phyloP scores from a whole-genome alignment of 2,329 filamentous ascomycete genomes.

The Cercospora canescens region DNA sequence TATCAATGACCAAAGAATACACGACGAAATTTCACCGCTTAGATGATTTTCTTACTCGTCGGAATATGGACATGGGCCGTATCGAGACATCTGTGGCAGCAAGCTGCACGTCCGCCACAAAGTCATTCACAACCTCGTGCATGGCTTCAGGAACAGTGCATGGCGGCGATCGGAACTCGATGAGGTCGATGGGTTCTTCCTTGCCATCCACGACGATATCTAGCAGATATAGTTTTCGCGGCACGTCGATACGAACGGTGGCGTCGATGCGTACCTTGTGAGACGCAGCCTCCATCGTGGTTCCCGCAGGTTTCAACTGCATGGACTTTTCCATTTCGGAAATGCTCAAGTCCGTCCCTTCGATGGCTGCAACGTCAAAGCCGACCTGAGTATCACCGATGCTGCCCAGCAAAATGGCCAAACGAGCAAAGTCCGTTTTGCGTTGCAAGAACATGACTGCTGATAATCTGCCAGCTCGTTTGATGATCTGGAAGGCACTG shows the following conservation, averaged over 20 bases:
- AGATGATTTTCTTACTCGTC: background rate
- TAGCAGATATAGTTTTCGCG: conserved; percentile 1
- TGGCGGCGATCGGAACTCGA: background rate
- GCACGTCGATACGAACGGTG: conserved; percentile 1
- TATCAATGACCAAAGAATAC: background rate
- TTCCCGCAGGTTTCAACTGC: conserved; percentile 1
- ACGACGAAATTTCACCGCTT: background rate
- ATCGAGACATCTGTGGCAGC: background rate
- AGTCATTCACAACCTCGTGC: background rate
- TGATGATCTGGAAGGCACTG: conserved; percentile 16
- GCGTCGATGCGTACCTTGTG: conserved; percentile 3
- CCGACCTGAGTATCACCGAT: conserved; percentile 17
- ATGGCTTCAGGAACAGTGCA: background rate
- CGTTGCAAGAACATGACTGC: conserved; percentile 16
- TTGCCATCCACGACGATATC: background rate
- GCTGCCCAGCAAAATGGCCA: conserved; percentile 19
- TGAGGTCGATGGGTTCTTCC: background rate
- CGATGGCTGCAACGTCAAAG: conserved; percentile 5
- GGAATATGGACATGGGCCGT: background rate
- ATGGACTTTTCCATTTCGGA: background rate
- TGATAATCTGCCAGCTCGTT: conserved; percentile 11
- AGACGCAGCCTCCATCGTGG: background rate
- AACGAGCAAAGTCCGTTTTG: conserved; percentile 3
- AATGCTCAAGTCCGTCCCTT: conserved; percentile 1
- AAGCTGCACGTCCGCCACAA: conserved; percentile 1